Conservation (phyloP, 257 asterid species). For the Mitragyna speciosa region DNA sequence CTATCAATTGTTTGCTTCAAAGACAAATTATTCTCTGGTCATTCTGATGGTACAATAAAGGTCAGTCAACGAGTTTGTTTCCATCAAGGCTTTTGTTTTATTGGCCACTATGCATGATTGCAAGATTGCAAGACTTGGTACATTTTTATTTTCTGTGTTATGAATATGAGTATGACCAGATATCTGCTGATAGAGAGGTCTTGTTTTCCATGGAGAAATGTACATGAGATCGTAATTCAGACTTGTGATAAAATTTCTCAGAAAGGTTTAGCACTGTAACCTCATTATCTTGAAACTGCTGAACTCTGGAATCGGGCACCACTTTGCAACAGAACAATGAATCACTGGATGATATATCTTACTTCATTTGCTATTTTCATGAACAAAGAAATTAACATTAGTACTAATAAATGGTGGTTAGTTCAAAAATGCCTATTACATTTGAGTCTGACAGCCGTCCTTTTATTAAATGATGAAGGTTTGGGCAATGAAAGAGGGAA, state of each 20-base stretch:
- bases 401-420: neutral
- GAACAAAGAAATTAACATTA: neutral
- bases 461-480: constrained; percentile 39
- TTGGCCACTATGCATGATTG: neutral
- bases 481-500: constrained; percentile 48
- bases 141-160: neutral
- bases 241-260: neutral
- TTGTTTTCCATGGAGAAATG: neutral
- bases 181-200: neutral
- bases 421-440: neutral
- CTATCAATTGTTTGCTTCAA: constrained; percentile 51
- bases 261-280: neutral
- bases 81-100: neutral
- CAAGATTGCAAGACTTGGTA: neutral
- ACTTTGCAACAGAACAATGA: neutral
- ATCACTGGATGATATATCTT: neutral
- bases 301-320: neutral
- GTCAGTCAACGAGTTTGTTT: constrained; percentile 27
- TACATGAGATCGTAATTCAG: neutral
- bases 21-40: constrained; percentile 68
- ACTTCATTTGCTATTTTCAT: neutral
- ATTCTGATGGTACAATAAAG: constrained; percentile 81
- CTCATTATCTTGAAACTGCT: neutral
- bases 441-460: neutral
- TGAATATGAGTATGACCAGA: neutral